phyloP scores from a whole-genome alignment of 768 basidiomycete species.

The Agrocybe pediades region DNA sequence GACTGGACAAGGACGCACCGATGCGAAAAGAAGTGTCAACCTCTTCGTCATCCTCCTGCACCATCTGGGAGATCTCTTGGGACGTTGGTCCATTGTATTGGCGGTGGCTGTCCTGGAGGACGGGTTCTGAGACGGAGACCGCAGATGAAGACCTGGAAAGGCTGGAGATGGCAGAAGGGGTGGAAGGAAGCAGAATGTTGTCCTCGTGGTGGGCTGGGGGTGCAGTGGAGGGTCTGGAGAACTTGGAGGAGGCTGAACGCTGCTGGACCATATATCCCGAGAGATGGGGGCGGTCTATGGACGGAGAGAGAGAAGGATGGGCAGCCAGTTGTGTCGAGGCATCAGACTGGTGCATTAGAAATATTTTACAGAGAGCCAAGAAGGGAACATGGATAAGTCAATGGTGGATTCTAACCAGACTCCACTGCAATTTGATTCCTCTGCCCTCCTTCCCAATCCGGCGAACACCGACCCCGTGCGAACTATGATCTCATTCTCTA shows the following conservation, averaged over 20 bases:
- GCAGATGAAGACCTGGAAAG: background rate
- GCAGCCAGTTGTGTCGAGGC: background rate
- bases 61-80: no score
- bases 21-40: no score
- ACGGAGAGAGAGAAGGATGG: background rate
- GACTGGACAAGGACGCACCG: no score
- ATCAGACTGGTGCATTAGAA: conserved; percentile 15
- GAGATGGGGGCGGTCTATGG: conserved; percentile 13
- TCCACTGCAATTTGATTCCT: background rate
- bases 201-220: conserved; percentile 41
- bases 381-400: conserved; percentile 5
- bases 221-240: conserved; percentile 37
- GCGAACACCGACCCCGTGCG: conserved; percentile 22
- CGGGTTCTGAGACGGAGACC: background rate
- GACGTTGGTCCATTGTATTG: no score
- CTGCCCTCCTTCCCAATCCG: background rate
- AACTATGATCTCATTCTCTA: conserved; percentile 31
- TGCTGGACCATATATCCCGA: conserved; percentile 17
- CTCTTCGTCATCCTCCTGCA: no score
- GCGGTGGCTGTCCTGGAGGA: no score
- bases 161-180: conserved; percentile 4
- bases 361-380: conserved; percentile 1
- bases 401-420: background rate
- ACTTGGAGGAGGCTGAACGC: conserved; percentile 22
- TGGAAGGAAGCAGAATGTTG: conserved; percentile 41